These are phyloP conservation scores for Colletotrichum sp. DNA, from an alignment of 2,329 filamentous ascomycete species.

Conservation along the genomic window DNA sequence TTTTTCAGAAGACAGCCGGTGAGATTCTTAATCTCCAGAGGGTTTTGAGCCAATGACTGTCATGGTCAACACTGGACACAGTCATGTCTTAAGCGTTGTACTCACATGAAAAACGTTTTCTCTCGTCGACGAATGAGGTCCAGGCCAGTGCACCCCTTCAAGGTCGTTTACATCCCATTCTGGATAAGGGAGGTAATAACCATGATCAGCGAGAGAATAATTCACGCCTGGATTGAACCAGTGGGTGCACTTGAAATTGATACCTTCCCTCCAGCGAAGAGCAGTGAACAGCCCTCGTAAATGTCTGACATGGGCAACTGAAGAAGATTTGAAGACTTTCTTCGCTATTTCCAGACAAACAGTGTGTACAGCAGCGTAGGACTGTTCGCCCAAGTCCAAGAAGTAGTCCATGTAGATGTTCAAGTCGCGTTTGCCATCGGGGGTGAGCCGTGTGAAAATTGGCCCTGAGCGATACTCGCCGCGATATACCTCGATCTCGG, in stretches of 20 bases:
- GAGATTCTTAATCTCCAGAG: background rate
- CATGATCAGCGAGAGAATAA: background rate
- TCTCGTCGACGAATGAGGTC: background rate
- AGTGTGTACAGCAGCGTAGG: background rate
- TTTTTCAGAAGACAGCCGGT: background rate
- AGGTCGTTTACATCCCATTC: background rate
- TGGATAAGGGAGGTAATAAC: background rate
- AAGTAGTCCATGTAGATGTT: background rate
- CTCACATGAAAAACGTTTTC: background rate
- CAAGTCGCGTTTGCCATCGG: background rate
- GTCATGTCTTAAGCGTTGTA: background rate
- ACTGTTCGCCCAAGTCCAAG: background rate
- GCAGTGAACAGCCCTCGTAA: background rate
- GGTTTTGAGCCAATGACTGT: background rate
- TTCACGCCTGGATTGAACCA: background rate
- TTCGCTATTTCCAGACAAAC: background rate
- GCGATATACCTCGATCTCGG: background rate
- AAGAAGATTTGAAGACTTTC: background rate
- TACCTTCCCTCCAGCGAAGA: background rate
- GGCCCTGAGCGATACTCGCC: background rate
- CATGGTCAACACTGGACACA: fast-evolving
- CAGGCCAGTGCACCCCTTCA: background rate
- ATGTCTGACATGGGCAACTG: background rate
- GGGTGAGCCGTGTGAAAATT: background rate
- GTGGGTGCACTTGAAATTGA: background rate